Percentiles rank a stretch among this genome's conserved stretches.
Conservation (phyloP, 176 grass and related monocot species). For the Lolium perenne region DNA sequence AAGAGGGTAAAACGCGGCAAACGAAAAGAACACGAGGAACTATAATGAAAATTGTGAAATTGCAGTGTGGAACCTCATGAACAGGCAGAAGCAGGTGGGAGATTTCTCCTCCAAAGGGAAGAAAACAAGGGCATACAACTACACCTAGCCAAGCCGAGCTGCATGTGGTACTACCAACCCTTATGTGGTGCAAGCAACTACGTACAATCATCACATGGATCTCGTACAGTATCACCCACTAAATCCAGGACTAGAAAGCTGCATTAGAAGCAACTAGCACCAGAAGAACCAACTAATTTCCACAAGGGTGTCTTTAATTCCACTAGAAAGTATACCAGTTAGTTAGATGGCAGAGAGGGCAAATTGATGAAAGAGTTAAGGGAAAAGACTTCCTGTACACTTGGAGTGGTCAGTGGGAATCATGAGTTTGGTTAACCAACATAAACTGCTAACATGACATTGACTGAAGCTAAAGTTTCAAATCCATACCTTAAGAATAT, state of each 20-base stretch:
- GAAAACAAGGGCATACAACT: not conserved
- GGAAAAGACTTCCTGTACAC: not conserved
- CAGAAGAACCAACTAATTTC: not conserved
- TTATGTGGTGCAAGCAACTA: not conserved
- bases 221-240: not conserved
- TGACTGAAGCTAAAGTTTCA: not conserved
- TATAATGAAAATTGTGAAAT: not conserved
- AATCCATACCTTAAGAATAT: not conserved
- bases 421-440: not conserved
- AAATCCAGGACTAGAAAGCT: constrained; percentile 12
- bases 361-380: not conserved
- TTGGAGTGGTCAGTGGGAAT: not conserved
- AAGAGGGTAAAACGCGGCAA: not conserved
- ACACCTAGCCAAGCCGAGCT: not conserved
- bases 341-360: not conserved
- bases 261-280: constrained; percentile 10
- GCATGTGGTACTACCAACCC: not conserved
- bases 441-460: constrained; percentile 3
- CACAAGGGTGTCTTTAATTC: constrained; percentile 1
- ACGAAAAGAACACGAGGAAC: not conserved
- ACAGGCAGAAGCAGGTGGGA: not conserved
- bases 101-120: constrained; percentile 25
- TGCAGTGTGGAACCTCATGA: not conserved
- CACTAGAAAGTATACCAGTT: constrained; percentile 35
- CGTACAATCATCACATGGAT: not conserved